Evolutionary conservation across 73 alveolate genomes (phyloP).

Genomic region (Paramecium caudatum): DNA sequence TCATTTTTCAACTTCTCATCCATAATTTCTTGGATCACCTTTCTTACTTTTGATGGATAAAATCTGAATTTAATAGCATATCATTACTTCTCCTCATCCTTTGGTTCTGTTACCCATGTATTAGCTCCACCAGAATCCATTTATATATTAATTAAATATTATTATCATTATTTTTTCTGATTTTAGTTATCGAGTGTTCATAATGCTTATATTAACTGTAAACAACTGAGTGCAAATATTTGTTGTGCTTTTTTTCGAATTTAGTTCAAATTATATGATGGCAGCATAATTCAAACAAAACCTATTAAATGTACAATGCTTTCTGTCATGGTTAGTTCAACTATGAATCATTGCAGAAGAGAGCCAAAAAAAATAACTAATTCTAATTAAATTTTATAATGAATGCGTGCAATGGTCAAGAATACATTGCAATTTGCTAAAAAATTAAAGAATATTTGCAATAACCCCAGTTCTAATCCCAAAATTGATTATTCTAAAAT

Average conservation of each 20-base stretch:
- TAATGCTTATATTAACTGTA: too few relatives aligned
- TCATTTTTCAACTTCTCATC: slow-evolving; percentile 50
- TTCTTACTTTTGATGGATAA: slow-evolving; percentile 52
- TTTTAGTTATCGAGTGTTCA: too few relatives aligned
- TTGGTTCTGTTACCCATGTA: slow-evolving; percentile 53
- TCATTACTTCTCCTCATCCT: slow-evolving; percentile 56
- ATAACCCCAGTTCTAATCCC: too few relatives aligned
- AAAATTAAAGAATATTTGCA: too few relatives aligned
- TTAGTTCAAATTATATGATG: background rate
- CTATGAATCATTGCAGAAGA: too few relatives aligned
- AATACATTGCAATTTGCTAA: too few relatives aligned
- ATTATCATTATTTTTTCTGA: background rate
- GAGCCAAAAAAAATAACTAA: too few relatives aligned
- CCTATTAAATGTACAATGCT: too few relatives aligned
- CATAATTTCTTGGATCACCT: background rate
- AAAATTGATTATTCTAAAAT: too few relatives aligned
- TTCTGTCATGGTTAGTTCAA: background rate
- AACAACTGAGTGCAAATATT: background rate
- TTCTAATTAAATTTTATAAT: too few relatives aligned
- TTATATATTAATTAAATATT: background rate
- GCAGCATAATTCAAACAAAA: background rate
- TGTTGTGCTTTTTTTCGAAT: background rate
- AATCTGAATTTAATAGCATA: background rate
- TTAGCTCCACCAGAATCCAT: slow-evolving; percentile 49
- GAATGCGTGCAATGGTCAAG: too few relatives aligned